A percentile compares a stretch with the other conserved stretches of the same genome.
phyloP scores from a whole-genome alignment of 2,329 filamentous ascomycete species.

The Shiraia sp. region DNA sequence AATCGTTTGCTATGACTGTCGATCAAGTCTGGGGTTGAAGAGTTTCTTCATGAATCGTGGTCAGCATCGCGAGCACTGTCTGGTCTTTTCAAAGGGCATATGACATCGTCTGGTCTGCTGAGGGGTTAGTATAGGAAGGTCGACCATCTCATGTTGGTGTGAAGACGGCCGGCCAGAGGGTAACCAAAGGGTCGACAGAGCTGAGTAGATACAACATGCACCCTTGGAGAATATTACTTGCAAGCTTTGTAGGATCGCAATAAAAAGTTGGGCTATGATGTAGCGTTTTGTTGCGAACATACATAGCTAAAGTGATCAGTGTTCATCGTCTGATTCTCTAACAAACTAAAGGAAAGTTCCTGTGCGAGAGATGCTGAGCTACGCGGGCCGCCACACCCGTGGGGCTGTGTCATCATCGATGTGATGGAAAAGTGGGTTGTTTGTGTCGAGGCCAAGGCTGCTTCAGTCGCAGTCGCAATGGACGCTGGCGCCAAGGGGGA shows the following conservation, averaged over 20 bases:
- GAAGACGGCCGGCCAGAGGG: too few species aligned
- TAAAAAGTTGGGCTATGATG: too few species aligned
- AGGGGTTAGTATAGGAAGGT: slow-evolving; percentile 9
- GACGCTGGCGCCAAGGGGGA: slow-evolving; percentile 2
- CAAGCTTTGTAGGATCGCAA: too few species aligned
- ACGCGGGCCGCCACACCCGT: too few species aligned
- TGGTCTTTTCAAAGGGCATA: slow-evolving; percentile 8
- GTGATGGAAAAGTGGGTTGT: slow-evolving; percentile 3
- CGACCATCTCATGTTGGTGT: neutral
- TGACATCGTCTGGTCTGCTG: slow-evolving; percentile 15
- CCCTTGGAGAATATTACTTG: too few species aligned
- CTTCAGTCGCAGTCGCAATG: slow-evolving; percentile 1
- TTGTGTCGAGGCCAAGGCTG: neutral
- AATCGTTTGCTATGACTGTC: neutral
- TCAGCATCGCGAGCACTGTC: slow-evolving; percentile 2
- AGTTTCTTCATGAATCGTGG: neutral
- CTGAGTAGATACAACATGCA: too few species aligned
- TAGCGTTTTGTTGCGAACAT: too few species aligned
- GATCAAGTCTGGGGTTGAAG: neutral
- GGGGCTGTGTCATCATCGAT: slow-evolving; percentile 3
- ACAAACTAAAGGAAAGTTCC: too few species aligned
- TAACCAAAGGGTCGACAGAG: too few species aligned
- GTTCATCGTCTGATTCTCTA: too few species aligned
- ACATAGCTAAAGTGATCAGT: too few species aligned
- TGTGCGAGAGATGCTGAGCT: too few species aligned